Evolutionary conservation across 2,329 filamentous ascomycete species (phyloP).

Genomic region (Sporothrix mexicana): DNA sequence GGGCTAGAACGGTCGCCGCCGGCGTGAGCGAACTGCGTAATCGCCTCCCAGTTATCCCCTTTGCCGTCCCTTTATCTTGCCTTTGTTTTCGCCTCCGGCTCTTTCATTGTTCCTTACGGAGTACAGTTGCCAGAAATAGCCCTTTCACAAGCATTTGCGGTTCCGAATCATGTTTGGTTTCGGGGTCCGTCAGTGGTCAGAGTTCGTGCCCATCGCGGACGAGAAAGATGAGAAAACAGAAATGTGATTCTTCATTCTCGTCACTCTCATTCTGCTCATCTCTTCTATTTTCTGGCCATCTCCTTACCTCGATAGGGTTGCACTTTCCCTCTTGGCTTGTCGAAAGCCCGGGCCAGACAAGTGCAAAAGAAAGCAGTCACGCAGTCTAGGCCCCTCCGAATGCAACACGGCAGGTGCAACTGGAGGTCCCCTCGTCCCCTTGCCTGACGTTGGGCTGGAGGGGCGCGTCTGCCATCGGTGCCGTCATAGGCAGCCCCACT

Average conservation of each 20-base stretch:
- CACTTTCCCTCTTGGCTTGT: slow-evolving; percentile 7
- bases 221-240: neutral
- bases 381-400: slow-evolving; percentile 20
- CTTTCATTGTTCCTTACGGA: slow-evolving; percentile 12
- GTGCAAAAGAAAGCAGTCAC: slow-evolving; percentile 4
- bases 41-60: slow-evolving; percentile 22
- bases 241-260: neutral
- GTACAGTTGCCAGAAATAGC: neutral
- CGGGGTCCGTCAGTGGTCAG: neutral
- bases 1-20: slow-evolving; percentile 11
- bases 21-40: slow-evolving; percentile 15
- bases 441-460: neutral
- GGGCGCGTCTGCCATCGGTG: slow-evolving; percentile 23
- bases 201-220: neutral
- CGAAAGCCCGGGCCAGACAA: slow-evolving; percentile 7
- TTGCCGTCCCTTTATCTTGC: neutral
- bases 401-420: slow-evolving; percentile 23
- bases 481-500: slow-evolving; percentile 26
- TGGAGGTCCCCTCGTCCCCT: neutral
- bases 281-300: neutral
- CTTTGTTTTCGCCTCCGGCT: neutral
- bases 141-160: neutral
- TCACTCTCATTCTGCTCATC: neutral
- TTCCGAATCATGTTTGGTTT: neutral
- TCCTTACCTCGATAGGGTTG: slow-evolving; percentile 12